Evolutionary conservation across 768 basidiomycete genomes (phyloP).

Genomic region (Suillus occidentalis): DNA sequence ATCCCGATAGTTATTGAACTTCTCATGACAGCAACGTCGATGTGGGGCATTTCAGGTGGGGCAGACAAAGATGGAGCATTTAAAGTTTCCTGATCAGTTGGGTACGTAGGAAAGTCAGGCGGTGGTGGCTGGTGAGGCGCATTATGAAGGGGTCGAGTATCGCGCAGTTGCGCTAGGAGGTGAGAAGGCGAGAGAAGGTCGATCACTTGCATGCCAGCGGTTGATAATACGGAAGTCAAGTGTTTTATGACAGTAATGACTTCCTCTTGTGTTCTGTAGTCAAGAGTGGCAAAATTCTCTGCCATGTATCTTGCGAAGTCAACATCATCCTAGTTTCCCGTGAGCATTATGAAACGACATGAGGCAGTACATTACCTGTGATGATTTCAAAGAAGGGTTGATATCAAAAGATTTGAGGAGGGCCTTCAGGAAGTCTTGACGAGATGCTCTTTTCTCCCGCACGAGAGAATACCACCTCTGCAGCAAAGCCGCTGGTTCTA

Average conservation of each 20-base stretch:
- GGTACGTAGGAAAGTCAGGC: not conserved
- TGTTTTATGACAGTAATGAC: slow-evolving; percentile 80
- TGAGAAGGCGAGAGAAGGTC: slow-evolving; percentile 73
- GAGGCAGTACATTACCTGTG: slow-evolving; percentile 45
- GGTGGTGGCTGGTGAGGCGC: slow-evolving; percentile 8
- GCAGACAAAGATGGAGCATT: not conserved
- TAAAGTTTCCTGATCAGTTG: slow-evolving; percentile 1
- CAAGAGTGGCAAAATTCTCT: slow-evolving; percentile 89
- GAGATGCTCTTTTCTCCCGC: slow-evolving; percentile 82
- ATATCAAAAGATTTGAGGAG: slow-evolving; percentile 85
- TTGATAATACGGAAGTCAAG: slow-evolving; percentile 74
- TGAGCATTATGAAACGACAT: not conserved
- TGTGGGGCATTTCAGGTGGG: slow-evolving; percentile 7
- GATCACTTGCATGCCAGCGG: slow-evolving; percentile 78
- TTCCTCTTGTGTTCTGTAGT: slow-evolving; percentile 96
- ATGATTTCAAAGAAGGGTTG: slow-evolving; percentile 49
- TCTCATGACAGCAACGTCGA: slow-evolving; percentile 43
- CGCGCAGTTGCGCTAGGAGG: slow-evolving; percentile 61
- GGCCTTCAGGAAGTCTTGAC: slow-evolving; percentile 86
- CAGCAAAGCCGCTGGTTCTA: slow-evolving; percentile 70
- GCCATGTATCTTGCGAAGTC: slow-evolving; percentile 91
- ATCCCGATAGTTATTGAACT: slow-evolving; percentile 80
- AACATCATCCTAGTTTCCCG: slow-evolving; percentile 63
- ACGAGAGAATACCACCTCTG: slow-evolving; percentile 91
- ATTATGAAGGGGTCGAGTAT: slow-evolving; percentile 16